Conservation (phyloP, 768 basidiomycete genomes). For the Leccinum aurantiacum region DNA sequence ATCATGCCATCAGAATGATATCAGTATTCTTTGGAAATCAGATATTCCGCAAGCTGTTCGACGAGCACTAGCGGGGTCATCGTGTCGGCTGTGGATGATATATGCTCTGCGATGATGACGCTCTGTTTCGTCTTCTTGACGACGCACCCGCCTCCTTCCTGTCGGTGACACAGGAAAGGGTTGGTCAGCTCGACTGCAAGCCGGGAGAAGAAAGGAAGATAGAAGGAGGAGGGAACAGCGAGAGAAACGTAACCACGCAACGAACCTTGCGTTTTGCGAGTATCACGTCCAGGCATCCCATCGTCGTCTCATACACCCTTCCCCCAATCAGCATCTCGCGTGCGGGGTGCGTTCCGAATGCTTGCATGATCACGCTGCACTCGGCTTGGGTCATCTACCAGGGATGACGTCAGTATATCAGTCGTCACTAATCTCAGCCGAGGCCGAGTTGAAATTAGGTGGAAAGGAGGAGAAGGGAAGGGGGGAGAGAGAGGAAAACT, state of each 20-base stretch:
- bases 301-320: conserved; percentile 25
- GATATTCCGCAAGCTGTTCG: conserved; percentile 23
- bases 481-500: not conserved
- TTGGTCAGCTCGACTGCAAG: not conserved
- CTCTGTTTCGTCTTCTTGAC: conserved; percentile 28
- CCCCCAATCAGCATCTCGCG: conserved; percentile 27
- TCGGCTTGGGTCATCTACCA: conserved; percentile 26
- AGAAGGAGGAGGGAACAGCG: not conserved
- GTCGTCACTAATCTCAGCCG: not conserved
- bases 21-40: conserved; percentile 26
- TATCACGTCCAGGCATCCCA: conserved; percentile 29
- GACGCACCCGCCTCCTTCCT: conserved; percentile 26
- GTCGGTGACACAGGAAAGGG: not conserved
- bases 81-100: conserved; percentile 2
- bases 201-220: no score
- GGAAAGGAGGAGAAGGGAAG: no score
- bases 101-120: conserved; percentile 28
- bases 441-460: no score
- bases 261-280: conserved; percentile 24
- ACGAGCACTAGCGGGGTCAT: conserved; percentile 18
- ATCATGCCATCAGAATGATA: not conserved
- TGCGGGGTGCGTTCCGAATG: conserved; percentile 20
- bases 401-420: not conserved
- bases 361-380: conserved; percentile 18
- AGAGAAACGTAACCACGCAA: not conserved